Conservation (phyloP, 2,329 filamentous ascomycete genomes). For the Diaporthe destruens region DNA sequence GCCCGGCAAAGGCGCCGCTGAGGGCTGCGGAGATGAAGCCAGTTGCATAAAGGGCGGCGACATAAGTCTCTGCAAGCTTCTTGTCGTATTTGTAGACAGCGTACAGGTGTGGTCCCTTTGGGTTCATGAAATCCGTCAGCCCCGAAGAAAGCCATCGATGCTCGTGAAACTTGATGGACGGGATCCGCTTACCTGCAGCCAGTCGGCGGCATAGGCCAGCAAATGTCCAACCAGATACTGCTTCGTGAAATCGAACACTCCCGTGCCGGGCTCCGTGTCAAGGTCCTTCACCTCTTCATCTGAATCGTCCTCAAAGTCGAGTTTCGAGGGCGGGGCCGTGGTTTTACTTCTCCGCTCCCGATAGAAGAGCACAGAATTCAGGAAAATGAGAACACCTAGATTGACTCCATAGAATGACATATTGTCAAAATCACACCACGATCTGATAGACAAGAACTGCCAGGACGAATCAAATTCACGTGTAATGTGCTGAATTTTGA, state of each 20-base stretch:
- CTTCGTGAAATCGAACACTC: conserved; percentile 1
- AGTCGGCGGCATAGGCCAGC: conserved; percentile 51
- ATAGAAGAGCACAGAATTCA: not conserved
- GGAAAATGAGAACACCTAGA: not conserved
- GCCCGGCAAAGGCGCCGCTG: conserved; percentile 57
- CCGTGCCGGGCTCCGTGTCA: conserved; percentile 41
- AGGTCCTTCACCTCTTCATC: not conserved
- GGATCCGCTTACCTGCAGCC: conserved; percentile 49
- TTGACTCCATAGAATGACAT: conserved; percentile 1
- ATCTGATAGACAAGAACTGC: not conserved
- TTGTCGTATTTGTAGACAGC: conserved; percentile 66
- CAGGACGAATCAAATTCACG: not conserved
- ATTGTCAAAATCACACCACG: not conserved
- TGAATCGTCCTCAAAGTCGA: not conserved
- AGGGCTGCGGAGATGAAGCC: conserved; percentile 63
- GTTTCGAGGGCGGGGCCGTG: not conserved
- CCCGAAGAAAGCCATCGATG: not conserved
- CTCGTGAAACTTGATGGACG: too few relatives aligned
- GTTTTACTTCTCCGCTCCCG: not conserved
- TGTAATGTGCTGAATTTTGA: not conserved
- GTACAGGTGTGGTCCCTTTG: conserved; percentile 62
- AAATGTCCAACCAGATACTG: conserved; percentile 12
- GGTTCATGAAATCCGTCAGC: not conserved
- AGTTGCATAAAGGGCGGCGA: conserved; percentile 60
- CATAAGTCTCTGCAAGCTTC: conserved; percentile 56